Evolutionary conservation across 305 asterid genomes (phyloP).

Genomic region (Fraxinus sp.): DNA sequence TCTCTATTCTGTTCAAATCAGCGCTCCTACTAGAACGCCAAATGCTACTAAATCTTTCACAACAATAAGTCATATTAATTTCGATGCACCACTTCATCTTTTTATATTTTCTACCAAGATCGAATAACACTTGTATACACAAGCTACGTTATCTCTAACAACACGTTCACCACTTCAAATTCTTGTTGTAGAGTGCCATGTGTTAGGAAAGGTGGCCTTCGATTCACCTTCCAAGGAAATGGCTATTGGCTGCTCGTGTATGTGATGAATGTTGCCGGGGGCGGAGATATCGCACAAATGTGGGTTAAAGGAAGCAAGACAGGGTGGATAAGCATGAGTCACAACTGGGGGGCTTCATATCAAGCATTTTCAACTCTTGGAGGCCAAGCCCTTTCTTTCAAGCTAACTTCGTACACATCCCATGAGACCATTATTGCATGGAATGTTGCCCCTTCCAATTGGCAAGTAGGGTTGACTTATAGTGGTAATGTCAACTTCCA

Average conservation of each 20-base stretch:
- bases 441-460: constrained; percentile 76
- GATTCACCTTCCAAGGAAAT: constrained; percentile 68
- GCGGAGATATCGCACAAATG: constrained; percentile 63
- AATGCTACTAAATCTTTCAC: background rate
- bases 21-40: background rate
- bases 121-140: background rate
- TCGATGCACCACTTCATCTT: background rate
- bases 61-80: background rate
- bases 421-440: constrained; percentile 52
- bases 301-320: constrained; percentile 78
- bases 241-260: constrained; percentile 83
- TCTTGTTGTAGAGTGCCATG: constrained; percentile 58
- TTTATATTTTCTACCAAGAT: background rate
- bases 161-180: background rate
- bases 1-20: background rate
- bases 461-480: constrained; percentile 76
- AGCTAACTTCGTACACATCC: constrained; percentile 61
- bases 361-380: constrained; percentile 72
- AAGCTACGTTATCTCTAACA: background rate
- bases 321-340: constrained; percentile 87
- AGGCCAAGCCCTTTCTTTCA: constrained; percentile 83
- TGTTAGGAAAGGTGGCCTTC: constrained; percentile 47
- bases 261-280: constrained; percentile 77
- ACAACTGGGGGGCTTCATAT: constrained; percentile 93
- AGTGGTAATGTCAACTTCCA: constrained; percentile 52